A percentile compares a stretch with the other conserved stretches of the same genome.
phyloP scores from a whole-genome alignment of 2,329 filamentous ascomycete genomes.

The Epichloe hybrida region DNA sequence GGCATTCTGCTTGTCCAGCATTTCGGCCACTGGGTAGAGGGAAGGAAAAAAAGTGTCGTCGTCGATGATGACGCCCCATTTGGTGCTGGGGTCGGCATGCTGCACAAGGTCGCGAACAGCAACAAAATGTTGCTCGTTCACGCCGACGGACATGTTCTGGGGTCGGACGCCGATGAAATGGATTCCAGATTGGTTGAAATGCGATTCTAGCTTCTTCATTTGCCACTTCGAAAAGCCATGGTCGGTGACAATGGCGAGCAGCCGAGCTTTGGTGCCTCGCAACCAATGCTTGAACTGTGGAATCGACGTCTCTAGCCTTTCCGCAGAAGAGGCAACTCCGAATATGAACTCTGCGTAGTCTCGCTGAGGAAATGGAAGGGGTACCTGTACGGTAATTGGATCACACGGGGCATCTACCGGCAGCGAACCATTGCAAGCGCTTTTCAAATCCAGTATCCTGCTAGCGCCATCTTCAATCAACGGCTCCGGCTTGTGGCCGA shows the following conservation, averaged over 20 bases:
- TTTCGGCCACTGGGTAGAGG: slow-evolving; percentile 33
- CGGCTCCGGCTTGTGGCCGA: slow-evolving; percentile 24
- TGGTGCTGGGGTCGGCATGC: slow-evolving; percentile 28
- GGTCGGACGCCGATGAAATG: slow-evolving; percentile 21
- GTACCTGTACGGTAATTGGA: slow-evolving; percentile 33
- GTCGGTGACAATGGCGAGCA: slow-evolving; percentile 39
- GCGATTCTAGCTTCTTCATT: slow-evolving; percentile 16
- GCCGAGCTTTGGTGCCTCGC: slow-evolving; percentile 32
- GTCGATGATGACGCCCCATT: slow-evolving; percentile 45
- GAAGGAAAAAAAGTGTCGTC: slow-evolving; percentile 51
- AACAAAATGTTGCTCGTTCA: slow-evolving; percentile 44
- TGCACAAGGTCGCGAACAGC: slow-evolving; percentile 36
- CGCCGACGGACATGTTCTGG: slow-evolving; percentile 20
- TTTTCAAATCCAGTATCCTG: slow-evolving; percentile 17
- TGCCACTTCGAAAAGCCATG: not conserved
- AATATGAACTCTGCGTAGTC: slow-evolving; percentile 41
- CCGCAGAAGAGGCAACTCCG: slow-evolving; percentile 40
- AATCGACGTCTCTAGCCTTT: slow-evolving; percentile 36
- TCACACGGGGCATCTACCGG: slow-evolving; percentile 17
- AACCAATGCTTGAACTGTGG: slow-evolving; percentile 43
- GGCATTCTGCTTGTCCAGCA: slow-evolving; percentile 34
- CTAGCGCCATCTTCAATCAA: slow-evolving; percentile 19
- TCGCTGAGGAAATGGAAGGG: slow-evolving; percentile 26
- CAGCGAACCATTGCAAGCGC: slow-evolving; percentile 11
- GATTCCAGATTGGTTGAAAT: slow-evolving; percentile 18